Evolutionary conservation across 2,329 filamentous ascomycete genomes (phyloP).

Genomic region (Xylariaceae sp.): DNA sequence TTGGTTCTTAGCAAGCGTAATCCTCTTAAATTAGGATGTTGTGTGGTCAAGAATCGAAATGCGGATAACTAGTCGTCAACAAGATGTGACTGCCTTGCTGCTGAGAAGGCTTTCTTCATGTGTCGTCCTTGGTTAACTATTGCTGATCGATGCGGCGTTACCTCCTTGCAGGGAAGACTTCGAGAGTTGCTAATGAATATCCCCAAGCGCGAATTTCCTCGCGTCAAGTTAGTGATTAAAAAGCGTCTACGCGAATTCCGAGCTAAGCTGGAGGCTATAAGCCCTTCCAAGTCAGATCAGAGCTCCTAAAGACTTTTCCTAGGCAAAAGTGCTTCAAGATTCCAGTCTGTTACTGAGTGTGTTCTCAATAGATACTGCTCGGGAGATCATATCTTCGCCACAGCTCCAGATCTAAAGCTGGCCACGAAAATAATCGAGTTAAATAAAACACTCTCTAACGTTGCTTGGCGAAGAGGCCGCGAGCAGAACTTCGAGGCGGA

Average conservation of each 20-base stretch:
- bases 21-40: conserved; percentile 54
- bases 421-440: neutral
- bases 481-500: neutral
- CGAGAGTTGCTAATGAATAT: conserved; percentile 47
- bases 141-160: conserved; percentile 30
- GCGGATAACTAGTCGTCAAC: conserved; percentile 48
- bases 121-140: conserved; percentile 44
- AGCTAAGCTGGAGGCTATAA: neutral
- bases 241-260: neutral
- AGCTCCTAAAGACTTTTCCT: neutral
- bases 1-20: conserved; percentile 49
- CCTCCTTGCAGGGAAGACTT: conserved; percentile 44
- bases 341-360: neutral
- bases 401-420: neutral
- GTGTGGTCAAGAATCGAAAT: conserved; percentile 54
- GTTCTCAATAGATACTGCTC: neutral
- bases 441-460: neutral
- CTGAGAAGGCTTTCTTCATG: conserved; percentile 49
- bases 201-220: conserved; percentile 43
- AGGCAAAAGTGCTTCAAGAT: neutral
- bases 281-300: neutral
- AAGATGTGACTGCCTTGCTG: conserved; percentile 37
- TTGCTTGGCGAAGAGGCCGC: neutral
- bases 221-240: conserved; percentile 4
- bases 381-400: neutral